Percentiles rank a stretch among this genome's conserved stretches.
phyloP scores from a whole-genome alignment of 2,329 filamentous ascomycete genomes.

The Diplocarpon mali region DNA sequence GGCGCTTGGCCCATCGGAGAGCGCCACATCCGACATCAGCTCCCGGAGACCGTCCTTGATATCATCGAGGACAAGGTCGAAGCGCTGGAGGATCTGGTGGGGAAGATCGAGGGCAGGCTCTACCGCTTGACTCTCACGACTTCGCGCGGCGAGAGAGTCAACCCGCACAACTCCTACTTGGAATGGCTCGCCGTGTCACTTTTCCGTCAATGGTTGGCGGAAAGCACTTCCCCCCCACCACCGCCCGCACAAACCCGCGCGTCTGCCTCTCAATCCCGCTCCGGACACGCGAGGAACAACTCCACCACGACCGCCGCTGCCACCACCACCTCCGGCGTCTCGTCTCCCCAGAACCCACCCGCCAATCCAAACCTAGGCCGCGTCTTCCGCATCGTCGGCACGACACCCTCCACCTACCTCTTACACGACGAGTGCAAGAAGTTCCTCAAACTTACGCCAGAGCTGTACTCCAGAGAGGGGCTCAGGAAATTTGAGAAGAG shows the following conservation, averaged over 20 bases:
- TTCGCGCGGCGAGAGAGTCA: slow-evolving; percentile 69
- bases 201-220: slow-evolving; percentile 87
- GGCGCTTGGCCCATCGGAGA: slow-evolving; percentile 84
- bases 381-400: slow-evolving; percentile 67
- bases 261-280: slow-evolving; percentile 15
- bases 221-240: slow-evolving; percentile 69
- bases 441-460: slow-evolving; percentile 74
- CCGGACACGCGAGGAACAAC: slow-evolving; percentile 14
- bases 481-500: slow-evolving; percentile 74
- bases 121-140: slow-evolving; percentile 71
- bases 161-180: slow-evolving; percentile 66
- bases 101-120: slow-evolving; percentile 67
- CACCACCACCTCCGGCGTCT: slow-evolving; percentile 18
- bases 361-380: slow-evolving; percentile 48
- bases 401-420: slow-evolving; percentile 54
- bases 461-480: slow-evolving; percentile 79
- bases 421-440: slow-evolving; percentile 79
- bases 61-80: slow-evolving; percentile 93
- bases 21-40: slow-evolving; percentile 58
- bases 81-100: slow-evolving; percentile 74
- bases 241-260: slow-evolving; percentile 33
- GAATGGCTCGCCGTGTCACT: slow-evolving; percentile 83
- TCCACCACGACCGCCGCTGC: slow-evolving; percentile 11
- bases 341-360: slow-evolving; percentile 28
- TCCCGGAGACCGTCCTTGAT: slow-evolving; percentile 70